Base-by-base conservation (phyloP, 805 yeast species). In the Pichia insulana region DNA sequence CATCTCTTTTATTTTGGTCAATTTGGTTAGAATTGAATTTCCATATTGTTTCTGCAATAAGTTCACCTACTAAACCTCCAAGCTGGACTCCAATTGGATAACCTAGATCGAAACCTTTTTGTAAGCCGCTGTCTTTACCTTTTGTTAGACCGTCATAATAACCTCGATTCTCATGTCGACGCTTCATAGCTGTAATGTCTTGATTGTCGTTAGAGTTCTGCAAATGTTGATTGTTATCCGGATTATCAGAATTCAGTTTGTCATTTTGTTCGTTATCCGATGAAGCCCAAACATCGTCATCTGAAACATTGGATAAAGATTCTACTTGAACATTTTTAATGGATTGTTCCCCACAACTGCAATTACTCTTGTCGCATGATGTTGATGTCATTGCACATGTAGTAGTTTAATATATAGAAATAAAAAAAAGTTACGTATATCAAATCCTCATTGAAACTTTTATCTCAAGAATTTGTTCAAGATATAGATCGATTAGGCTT, bases 101-200 rank as follows among this genome's bases (percentile, higher is more conserved):
- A 0, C 90, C 90, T 2, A 65, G 69, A 57, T 89, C 94, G 55
- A 90, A 89, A 0, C 96, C 96, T 11, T 64, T 55, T 55, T 89
- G 97, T 19, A 87, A 63, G 33, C 80, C 74, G 7, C 62, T 60
- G 50, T 84, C 94, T 52, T 85, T 80, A 4, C 86, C 75, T 13
- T 58, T 61, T 1, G 85, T 68, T 6, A 89, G 55, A 0, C 97
- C 97, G 46, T 83, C 95, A 4, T 86, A 61, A 51, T 85, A 89
- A 0, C 97, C 97, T 48, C 81, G 81, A 49, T 83, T 84, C 8
- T 68, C 69, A 56, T 89, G 96, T 9, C 68, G 70, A 26, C 89
- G 62, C 50, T 74, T 64, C 37, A 81, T 20, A 13, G 48, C 42
- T 10, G 32, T 26, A 0, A 42, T 6, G 19, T 44, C 34, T 9